Evolutionary conservation across 208 protist genomes (phyloP).

Genomic region (Novymonas esmeraldas): DNA sequence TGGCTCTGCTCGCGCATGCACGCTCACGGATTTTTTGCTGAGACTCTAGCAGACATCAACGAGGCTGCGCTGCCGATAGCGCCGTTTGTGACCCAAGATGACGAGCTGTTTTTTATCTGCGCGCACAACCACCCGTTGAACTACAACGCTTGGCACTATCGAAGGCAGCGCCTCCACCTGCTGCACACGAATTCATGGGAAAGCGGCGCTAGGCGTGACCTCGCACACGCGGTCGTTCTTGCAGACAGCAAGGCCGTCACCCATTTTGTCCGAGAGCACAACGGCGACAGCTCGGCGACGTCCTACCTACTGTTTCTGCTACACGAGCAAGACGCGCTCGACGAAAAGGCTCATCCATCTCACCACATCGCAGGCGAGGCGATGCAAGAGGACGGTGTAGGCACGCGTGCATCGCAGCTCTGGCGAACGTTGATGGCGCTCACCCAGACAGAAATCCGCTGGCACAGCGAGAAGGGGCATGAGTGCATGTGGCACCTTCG

Average conservation of each 20-base stretch:
- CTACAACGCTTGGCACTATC: constrained; percentile 87
- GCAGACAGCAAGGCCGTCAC: constrained; percentile 33
- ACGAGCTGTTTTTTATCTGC: constrained; percentile 38
- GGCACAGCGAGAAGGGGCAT: constrained; percentile 75
- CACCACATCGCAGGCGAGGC: not conserved
- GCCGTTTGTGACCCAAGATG: constrained; percentile 10
- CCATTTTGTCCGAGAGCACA: constrained; percentile 57
- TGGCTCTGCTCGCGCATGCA: constrained; percentile 42
- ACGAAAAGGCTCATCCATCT: constrained; percentile 1
- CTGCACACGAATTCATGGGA: not conserved
- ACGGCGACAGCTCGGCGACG: constrained; percentile 58
- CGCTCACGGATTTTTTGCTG: not conserved
- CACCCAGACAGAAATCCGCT: constrained; percentile 56
- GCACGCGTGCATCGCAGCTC: not conserved
- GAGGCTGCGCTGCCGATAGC: not conserved
- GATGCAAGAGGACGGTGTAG: no score
- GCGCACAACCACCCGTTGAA: constrained; percentile 78
- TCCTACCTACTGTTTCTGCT: constrained; percentile 71
- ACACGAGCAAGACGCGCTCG: constrained; percentile 3
- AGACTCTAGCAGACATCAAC: no score
- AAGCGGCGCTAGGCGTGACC: not conserved
- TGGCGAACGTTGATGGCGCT: constrained; percentile 32
- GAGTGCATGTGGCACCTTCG: constrained; percentile 74
- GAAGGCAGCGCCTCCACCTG: constrained; percentile 22
- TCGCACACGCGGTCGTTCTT: not conserved